A percentile compares a stretch with the other conserved stretches of the same genome.
These are phyloP conservation scores for Oryza officinalis DNA, from an alignment of 176 grass and related monocot genomes.

Conservation along the genomic window DNA sequence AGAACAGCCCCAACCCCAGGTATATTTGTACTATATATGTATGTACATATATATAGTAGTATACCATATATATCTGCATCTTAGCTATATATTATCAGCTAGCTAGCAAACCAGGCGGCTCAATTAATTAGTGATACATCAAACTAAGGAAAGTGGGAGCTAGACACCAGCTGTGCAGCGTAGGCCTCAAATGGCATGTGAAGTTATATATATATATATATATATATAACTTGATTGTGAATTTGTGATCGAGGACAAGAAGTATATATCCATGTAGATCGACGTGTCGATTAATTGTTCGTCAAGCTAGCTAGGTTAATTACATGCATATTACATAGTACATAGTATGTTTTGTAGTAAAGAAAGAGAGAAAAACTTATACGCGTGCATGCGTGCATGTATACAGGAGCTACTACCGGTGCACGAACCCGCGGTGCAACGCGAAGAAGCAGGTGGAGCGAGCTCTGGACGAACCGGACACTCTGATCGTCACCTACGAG, in stretches of 20 bases:
- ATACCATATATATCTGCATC: no score
- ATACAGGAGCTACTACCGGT: constrained; percentile 92
- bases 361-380: no score
- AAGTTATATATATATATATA: no score
- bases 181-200: background rate
- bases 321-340: no score
- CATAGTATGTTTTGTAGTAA: no score
- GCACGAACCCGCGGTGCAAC: constrained; percentile 96
- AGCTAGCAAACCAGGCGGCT: background rate
- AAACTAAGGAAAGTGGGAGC: background rate
- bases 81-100: no score
- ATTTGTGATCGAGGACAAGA: background rate
- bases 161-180: background rate
- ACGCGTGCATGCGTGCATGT: no score
- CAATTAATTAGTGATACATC: background rate
- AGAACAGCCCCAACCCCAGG: constrained; percentile 98
- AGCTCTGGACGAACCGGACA: constrained; percentile 68
- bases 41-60: background rate
- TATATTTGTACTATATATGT: background rate
- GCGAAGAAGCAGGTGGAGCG: constrained; percentile 95
- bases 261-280: no score
- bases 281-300: background rate
- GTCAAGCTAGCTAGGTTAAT: no score
- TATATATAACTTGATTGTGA: no score
- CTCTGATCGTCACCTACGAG: constrained; percentile 76